Base-by-base conservation (phyloP, 306 rosid species). In the Sesbania bispinosa region DNA sequence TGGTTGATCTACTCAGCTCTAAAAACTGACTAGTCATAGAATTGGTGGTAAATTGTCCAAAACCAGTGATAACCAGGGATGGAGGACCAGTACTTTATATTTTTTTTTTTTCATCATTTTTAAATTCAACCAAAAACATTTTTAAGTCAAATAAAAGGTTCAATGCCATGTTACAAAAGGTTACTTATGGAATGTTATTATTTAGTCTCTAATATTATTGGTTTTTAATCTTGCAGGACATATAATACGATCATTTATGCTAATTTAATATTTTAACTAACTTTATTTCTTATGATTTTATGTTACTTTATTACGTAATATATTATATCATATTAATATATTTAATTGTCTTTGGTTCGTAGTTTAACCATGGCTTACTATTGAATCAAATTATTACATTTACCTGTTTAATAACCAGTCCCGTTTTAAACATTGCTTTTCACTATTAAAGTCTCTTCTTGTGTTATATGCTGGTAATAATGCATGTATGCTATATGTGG, bases 401-500 rank as follows among this genome's bases (percentile, higher is more conserved):
- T n/a, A n/a, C n/a, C n/a, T n/a, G n/a, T 15, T 15, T 18, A 60
- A 18, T 60, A 4, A 35, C 16, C 46, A 60, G 24, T n/a, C 7
- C 18, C 27, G n/a, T 61, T 61, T 20, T 36, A 20, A 38, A 38
- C 5, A 18, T 3, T 47, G 13, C 52, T 15, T 46, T 46, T 46
- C n/a, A 54, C 52, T 53, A 24, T 10, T 5, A 21, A 63, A 32
- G 33, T n/a, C n/a, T n/a, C 24, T 19, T 38, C 38, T 36, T 7
- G 30, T 30, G 47, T 46, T 72, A 59, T 50, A 39, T 45, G 52
- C 62, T 10, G 15, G 14, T 18, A 29, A 58, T 65, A n/a, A n/a
- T n/a, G n/a, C n/a, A n/a, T n/a, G n/a, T 15, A 26, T 46, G 57
- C 26, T 76, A 23, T 30, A 65, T 74, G 46, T 43, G 21, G 67